Conservation (phyloP, 495 filamentous ascomycete species). For the Haplographium delicatum region DNA sequence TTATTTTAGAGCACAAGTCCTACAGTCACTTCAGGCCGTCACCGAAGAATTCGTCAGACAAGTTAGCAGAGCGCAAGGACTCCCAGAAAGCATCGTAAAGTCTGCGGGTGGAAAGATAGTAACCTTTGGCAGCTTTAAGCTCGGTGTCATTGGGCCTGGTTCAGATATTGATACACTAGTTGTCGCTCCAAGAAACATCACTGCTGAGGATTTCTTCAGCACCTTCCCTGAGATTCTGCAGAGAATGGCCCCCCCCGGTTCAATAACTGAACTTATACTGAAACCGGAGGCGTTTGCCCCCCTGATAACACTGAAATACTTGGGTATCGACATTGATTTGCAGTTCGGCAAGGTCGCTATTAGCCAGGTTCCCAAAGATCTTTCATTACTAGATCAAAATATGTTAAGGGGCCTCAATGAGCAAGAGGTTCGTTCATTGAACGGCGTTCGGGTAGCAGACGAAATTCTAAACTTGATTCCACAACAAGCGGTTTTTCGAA, state of each 20-base stretch:
- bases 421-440: slow-evolving; percentile 77
- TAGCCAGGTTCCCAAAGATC: slow-evolving; percentile 63
- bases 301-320: slow-evolving; percentile 91
- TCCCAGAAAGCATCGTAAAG: slow-evolving; percentile 69
- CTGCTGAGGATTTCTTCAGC: slow-evolving; percentile 83
- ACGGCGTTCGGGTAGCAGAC: slow-evolving; percentile 88
- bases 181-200: slow-evolving; percentile 81
- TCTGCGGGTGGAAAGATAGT: slow-evolving; percentile 85
- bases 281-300: slow-evolving; percentile 90
- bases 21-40: slow-evolving; percentile 69
- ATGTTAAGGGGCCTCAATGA: slow-evolving; percentile 84
- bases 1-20: slow-evolving; percentile 36
- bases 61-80: slow-evolving; percentile 61
- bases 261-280: slow-evolving; percentile 78
- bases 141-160: slow-evolving; percentile 91
- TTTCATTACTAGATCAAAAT: slow-evolving; percentile 74
- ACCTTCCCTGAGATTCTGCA: slow-evolving; percentile 73
- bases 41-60: slow-evolving; percentile 77
- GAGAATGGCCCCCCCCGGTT: slow-evolving; percentile 64
- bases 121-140: slow-evolving; percentile 88
- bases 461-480: slow-evolving; percentile 87
- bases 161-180: slow-evolving; percentile 98
- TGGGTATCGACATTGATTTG: slow-evolving; percentile 88
- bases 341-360: slow-evolving; percentile 78
- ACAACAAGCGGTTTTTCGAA: slow-evolving; percentile 79